These are phyloP conservation scores for Coniophora puteana DNA, from an alignment of 1,284 basidiomycete species.

Conservation along the genomic window DNA sequence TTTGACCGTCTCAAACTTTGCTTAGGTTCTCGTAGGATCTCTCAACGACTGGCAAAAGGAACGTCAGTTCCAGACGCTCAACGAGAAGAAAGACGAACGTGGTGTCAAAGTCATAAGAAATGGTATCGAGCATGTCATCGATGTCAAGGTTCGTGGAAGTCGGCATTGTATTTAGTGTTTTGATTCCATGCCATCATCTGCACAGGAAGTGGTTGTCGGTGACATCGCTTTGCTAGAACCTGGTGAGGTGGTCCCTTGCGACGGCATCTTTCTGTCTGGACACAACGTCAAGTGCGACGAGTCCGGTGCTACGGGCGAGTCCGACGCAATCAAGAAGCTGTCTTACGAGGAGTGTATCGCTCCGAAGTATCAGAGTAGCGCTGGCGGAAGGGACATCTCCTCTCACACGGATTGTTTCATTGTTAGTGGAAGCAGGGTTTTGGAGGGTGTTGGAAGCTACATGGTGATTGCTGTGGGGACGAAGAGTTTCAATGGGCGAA, in stretches of 20 bases:
- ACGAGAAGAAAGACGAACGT: constrained; percentile 95
- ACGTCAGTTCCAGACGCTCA: constrained; percentile 88
- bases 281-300: constrained; percentile 97
- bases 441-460: constrained; percentile 93
- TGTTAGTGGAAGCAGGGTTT: constrained; percentile 90
- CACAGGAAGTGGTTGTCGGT: constrained; percentile 87
- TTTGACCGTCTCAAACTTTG: constrained; percentile 6
- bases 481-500: constrained; percentile 92
- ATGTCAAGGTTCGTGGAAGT: constrained; percentile 59
- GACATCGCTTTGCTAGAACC: constrained; percentile 92
- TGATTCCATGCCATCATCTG: background rate
- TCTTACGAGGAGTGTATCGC: constrained; percentile 76
- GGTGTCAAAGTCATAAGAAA: constrained; percentile 88
- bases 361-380: constrained; percentile 24
- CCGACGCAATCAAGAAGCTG: constrained; percentile 90
- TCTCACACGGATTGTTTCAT: constrained; percentile 89
- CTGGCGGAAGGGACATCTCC: constrained; percentile 28
- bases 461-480: constrained; percentile 91
- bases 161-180: background rate
- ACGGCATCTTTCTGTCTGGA: constrained; percentile 90
- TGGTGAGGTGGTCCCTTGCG: constrained; percentile 94
- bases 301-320: constrained; percentile 94
- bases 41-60: constrained; percentile 98
- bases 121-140: constrained; percentile 77
- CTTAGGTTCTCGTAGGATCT: constrained; percentile 79